A percentile compares a stretch with the other conserved stretches of the same genome.
phyloP scores from a whole-genome alignment of 495 filamentous ascomycete genomes.

The Achaetomiella virescens region DNA sequence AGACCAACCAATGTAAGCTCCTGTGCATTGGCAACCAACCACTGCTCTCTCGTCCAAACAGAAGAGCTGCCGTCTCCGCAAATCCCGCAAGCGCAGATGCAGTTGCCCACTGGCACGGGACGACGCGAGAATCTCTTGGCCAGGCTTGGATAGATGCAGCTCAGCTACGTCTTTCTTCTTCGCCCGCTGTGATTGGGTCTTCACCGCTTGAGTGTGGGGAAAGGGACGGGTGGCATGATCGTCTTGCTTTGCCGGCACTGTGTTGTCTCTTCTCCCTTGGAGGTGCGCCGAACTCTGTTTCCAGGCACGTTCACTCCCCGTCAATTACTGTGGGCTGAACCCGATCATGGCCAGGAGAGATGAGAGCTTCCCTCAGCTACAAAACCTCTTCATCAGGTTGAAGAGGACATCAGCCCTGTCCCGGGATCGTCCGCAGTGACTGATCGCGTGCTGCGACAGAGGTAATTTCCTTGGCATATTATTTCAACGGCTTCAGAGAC shows the following conservation, averaged over 20 bases:
- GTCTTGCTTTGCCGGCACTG: not conserved
- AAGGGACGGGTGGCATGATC: not conserved
- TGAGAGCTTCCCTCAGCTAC: no score
- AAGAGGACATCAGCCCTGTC: no score
- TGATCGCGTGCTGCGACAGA: not conserved
- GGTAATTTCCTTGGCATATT: slow-evolving; percentile 6
- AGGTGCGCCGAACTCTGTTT: not conserved
- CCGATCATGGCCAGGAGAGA: no score
- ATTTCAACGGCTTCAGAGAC: not conserved
- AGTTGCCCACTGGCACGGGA: not conserved
- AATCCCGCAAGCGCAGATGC: no score
- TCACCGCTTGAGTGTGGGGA: slow-evolving; percentile 1
- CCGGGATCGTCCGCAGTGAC: no score
- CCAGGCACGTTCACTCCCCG: no score
- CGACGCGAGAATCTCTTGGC: slow-evolving; percentile 4
- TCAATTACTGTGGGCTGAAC: no score
- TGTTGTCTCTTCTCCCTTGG: not conserved
- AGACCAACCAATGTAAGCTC: no score
- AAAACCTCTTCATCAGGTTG: no score
- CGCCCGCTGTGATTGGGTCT: slow-evolving; percentile 2
- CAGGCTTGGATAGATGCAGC: not conserved
- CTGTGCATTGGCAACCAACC: not conserved
- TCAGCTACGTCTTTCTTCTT: not conserved
- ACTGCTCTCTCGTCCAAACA: not conserved
- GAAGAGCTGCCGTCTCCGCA: not conserved